Evolutionary conservation across 257 asterid species (phyloP).

Genomic region (Forsythia viridissima): DNA sequence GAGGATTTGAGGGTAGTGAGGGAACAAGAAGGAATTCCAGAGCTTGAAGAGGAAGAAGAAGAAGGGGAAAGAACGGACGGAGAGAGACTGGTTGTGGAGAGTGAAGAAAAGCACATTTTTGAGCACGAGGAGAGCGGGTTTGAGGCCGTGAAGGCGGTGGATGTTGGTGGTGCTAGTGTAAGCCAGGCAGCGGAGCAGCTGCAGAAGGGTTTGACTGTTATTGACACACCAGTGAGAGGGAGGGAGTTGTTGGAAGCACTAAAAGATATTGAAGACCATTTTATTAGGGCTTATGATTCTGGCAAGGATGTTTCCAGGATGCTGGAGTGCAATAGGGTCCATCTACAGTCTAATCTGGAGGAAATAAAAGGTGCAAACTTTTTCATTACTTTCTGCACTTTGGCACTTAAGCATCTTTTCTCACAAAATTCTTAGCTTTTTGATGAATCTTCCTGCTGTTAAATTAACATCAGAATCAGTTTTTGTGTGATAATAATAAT

Average conservation of each 20-base stretch:
- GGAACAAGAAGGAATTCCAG: slow-evolving; percentile 89
- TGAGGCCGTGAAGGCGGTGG: slow-evolving; percentile 44
- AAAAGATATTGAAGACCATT: slow-evolving; percentile 78
- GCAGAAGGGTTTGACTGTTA: slow-evolving; percentile 56
- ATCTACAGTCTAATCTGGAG: slow-evolving; percentile 76
- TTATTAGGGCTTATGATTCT: slow-evolving; percentile 79
- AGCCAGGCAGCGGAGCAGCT: slow-evolving; percentile 54
- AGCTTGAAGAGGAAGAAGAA: slow-evolving; percentile 68
- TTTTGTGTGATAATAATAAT: background rate
- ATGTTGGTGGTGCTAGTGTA: slow-evolving; percentile 31
- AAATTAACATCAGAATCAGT: background rate
- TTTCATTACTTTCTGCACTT: background rate
- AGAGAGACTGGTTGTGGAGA: slow-evolving; percentile 29
- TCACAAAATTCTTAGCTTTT: background rate
- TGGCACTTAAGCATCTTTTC: background rate
- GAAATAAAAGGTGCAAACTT: slow-evolving; percentile 68
- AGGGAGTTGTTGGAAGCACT: slow-evolving; percentile 89
- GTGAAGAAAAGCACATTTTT: slow-evolving; percentile 29
- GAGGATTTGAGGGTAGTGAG: slow-evolving; percentile 88
- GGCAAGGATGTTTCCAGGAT: slow-evolving; percentile 88
- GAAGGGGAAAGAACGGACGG: slow-evolving; percentile 45
- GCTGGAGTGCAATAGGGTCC: slow-evolving; percentile 87
- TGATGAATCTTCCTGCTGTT: background rate
- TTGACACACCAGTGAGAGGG: slow-evolving; percentile 74
- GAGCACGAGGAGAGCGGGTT: slow-evolving; percentile 29